These are phyloP conservation scores for Croton laevigatus DNA, from an alignment of 441 rosid genomes.

Conservation along the genomic window DNA sequence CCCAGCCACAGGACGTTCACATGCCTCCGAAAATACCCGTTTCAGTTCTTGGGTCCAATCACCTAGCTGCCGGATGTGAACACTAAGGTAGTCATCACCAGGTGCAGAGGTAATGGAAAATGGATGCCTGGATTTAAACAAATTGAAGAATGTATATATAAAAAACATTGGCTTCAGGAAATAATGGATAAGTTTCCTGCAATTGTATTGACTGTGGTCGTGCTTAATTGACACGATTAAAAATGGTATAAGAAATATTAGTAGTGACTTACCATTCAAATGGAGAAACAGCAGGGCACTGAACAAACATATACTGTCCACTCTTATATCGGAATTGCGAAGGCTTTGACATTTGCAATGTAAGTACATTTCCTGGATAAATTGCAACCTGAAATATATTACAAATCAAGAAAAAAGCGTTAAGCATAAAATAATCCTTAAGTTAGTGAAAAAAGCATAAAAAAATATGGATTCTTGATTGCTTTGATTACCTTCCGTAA, in stretches of 20 bases:
- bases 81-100: slow-evolving; percentile 79
- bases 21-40: slow-evolving; percentile 67
- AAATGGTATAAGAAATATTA: slow-evolving; percentile 1
- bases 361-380: slow-evolving; percentile 93
- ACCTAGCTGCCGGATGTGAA: slow-evolving; percentile 88
- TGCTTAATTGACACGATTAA: not conserved
- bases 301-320: slow-evolving; percentile 94
- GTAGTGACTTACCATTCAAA: slow-evolving; percentile 78
- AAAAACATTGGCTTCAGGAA: not conserved
- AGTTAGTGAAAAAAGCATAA: too few species aligned
- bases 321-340: slow-evolving; percentile 84
- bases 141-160: not conserved
- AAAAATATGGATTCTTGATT: not conserved
- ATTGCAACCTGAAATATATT: slow-evolving; percentile 66
- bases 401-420: not conserved
- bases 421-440: too few species aligned
- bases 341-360: slow-evolving; percentile 89
- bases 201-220: too few species aligned
- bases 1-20: slow-evolving; percentile 72
- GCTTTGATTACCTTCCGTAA: slow-evolving; percentile 56
- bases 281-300: slow-evolving; percentile 84
- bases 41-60: slow-evolving; percentile 96
- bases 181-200: too few species aligned
- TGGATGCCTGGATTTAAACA: slow-evolving; percentile 71
- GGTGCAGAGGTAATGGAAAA: slow-evolving; percentile 97